A percentile compares a stretch with the other conserved stretches of the same genome.
Evolutionary conservation across 768 basidiomycete genomes (phyloP).

Genomic region (Podaxis rugospora): DNA sequence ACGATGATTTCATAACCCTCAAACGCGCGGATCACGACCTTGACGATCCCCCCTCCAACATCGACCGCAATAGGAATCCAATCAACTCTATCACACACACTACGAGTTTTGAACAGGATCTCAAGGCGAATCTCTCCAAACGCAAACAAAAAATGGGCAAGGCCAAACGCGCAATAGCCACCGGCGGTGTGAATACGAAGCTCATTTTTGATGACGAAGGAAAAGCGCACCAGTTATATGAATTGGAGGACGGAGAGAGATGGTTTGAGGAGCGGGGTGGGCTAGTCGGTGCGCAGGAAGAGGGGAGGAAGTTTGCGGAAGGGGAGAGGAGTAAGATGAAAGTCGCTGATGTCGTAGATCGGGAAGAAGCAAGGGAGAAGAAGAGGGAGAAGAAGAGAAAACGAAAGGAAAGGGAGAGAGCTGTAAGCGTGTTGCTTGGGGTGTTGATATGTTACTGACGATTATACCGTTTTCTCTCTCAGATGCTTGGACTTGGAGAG

Average conservation of each 20-base stretch:
- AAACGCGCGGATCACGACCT: slow-evolving; percentile 89
- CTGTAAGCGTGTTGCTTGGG: too few species aligned
- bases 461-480: neutral
- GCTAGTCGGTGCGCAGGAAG: slow-evolving; percentile 57
- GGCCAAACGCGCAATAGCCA: slow-evolving; percentile 69
- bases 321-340: slow-evolving; percentile 71
- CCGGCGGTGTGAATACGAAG: slow-evolving; percentile 62
- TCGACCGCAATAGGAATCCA: neutral
- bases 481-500: slow-evolving; percentile 25
- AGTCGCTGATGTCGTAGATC: slow-evolving; percentile 68
- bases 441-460: too few species aligned
- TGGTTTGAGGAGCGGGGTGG: slow-evolving; percentile 64
- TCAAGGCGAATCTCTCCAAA: slow-evolving; percentile 63
- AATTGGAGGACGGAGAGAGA: slow-evolving; percentile 73
- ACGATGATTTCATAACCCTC: slow-evolving; percentile 90
- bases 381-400: slow-evolving; percentile 90
- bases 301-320: slow-evolving; percentile 66
- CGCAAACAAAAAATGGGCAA: slow-evolving; percentile 74
- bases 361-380: slow-evolving; percentile 82
- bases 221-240: slow-evolving; percentile 74
- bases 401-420: slow-evolving; percentile 68
- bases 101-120: slow-evolving; percentile 18
- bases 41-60: slow-evolving; percentile 13
- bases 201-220: slow-evolving; percentile 92
- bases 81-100: neutral